Evolutionary conservation across 1,139 yeast genomes (phyloP), one percentile per base, ranked within the genome.

Genomic region (Magnusiomyces ingens): DNA sequence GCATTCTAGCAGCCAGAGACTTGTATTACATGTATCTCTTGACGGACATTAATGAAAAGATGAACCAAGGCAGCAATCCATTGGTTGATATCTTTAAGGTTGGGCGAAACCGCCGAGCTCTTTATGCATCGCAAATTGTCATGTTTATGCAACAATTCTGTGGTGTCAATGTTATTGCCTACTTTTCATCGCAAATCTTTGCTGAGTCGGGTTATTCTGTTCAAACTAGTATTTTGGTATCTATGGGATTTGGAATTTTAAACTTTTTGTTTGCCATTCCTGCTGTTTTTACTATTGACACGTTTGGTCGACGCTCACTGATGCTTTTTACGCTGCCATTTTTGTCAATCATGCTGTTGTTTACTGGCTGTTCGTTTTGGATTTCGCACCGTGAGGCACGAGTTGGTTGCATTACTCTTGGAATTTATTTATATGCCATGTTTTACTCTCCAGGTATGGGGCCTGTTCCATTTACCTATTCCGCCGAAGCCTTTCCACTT

Each of bases 141-240:
- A 88, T 89, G 82, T 85, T 87, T 66, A 85, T 85, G 89, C 96
- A 89, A 73, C 96, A 89, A 68, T 85, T 89, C 73, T 88, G 95
- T 71, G 96, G 96, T 64, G 83, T 89, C 66, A 89, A 88, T 64
- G 94, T 87, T 52, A 87, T 89, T 70, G 94, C 95, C 18, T 66
- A 64, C 53, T 66, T 60, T 55, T 82, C 89, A 0, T 81, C 90
- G 0, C 76, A 85, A 12, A 87, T 88, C 58, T 88, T 88, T 69
- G 70, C 77, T 46, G 76, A 82, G 51, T 81, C 91, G 22, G 84
- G 85, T 41, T 84, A 84, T 67, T 70, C 79, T 35, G 80, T 76
- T 56, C 74, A 80, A 52, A 74, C 78, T 56, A 82, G 95, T 0
- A 70, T 88, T 64, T 70, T 85, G 60, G 95, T 95, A 0, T 85